phyloP scores from a whole-genome alignment of 1,284 basidiomycete genomes.

The Psilocybe mexicana region DNA sequence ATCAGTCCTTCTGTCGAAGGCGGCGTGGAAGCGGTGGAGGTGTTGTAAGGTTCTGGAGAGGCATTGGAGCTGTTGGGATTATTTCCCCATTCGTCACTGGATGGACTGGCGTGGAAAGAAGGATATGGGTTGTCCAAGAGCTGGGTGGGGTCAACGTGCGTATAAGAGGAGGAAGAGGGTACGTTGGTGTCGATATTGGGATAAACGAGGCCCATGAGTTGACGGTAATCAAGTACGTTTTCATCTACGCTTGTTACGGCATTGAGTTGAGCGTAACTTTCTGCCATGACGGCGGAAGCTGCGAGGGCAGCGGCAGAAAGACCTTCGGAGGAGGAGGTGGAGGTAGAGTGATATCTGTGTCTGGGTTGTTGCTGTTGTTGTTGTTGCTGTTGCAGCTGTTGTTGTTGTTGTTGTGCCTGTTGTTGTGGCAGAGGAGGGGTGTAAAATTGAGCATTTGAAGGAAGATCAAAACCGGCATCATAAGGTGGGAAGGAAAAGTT shows the following conservation, averaged over 20 bases:
- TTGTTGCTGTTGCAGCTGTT: not conserved
- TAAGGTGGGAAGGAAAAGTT: slow-evolving; percentile 76
- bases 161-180: slow-evolving; percentile 43
- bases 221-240: slow-evolving; percentile 55
- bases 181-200: slow-evolving; percentile 43
- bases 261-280: slow-evolving; percentile 64
- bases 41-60: slow-evolving; percentile 73
- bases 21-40: slow-evolving; percentile 68
- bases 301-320: slow-evolving; percentile 65
- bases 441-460: slow-evolving; percentile 20
- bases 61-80: slow-evolving; percentile 64
- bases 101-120: slow-evolving; percentile 72
- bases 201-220: slow-evolving; percentile 66
- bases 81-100: slow-evolving; percentile 77
- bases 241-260: slow-evolving; percentile 58
- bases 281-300: slow-evolving; percentile 64
- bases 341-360: slow-evolving; percentile 37
- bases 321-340: slow-evolving; percentile 44
- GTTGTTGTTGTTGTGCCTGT: slow-evolving; percentile 17
- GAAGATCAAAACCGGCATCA: slow-evolving; percentile 67
- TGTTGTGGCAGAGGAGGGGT: not conserved
- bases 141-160: slow-evolving; percentile 87
- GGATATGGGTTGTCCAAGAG: slow-evolving; percentile 52
- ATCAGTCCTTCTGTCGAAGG: slow-evolving; percentile 56
- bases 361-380: slow-evolving; percentile 30